These are phyloP conservation scores for Aspergillus udagawae DNA, from an alignment of 2,329 filamentous ascomycete species.

Conservation along the genomic window DNA sequence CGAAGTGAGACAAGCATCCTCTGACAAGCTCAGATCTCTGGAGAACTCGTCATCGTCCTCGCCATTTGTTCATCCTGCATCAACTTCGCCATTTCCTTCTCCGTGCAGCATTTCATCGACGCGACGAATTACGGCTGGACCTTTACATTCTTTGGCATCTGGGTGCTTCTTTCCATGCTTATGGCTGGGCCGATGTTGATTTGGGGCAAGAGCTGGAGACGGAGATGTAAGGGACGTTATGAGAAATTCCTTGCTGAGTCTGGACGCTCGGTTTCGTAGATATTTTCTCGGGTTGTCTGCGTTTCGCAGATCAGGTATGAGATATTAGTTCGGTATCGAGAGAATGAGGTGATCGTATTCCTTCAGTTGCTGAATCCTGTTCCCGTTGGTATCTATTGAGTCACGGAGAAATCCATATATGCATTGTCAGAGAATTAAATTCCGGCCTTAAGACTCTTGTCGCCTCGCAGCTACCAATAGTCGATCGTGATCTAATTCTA, in stretches of 20 bases:
- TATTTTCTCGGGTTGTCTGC: neutral
- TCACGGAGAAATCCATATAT: neutral
- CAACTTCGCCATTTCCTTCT: slow-evolving; percentile 37
- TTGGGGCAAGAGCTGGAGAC: slow-evolving; percentile 34
- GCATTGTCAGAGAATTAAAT: neutral
- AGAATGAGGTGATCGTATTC: neutral
- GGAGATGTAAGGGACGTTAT: slow-evolving; percentile 22
- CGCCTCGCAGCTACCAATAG: too few relatives aligned
- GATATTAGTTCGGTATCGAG: too few relatives aligned
- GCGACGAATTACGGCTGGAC: slow-evolving; percentile 28
- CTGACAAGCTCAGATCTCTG: slow-evolving; percentile 25
- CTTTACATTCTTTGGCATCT: slow-evolving; percentile 35
- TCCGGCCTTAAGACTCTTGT: neutral
- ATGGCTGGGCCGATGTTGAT: slow-evolving; percentile 27
- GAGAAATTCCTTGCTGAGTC: slow-evolving; percentile 23
- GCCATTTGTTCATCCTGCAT: slow-evolving; percentile 33
- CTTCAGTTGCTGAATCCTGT: neutral
- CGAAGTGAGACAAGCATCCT: too few relatives aligned
- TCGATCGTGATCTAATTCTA: neutral
- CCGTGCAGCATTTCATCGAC: slow-evolving; percentile 39
- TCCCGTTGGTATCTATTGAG: neutral
- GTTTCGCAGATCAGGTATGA: neutral
- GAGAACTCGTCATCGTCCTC: slow-evolving; percentile 36
- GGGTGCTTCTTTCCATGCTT: slow-evolving; percentile 22
- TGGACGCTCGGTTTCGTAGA: slow-evolving; percentile 1